A percentile compares a stretch with the other conserved stretches of the same genome.
Conservation (phyloP, 352 stramenopile genomes). For the Phytophthora melonis region DNA sequence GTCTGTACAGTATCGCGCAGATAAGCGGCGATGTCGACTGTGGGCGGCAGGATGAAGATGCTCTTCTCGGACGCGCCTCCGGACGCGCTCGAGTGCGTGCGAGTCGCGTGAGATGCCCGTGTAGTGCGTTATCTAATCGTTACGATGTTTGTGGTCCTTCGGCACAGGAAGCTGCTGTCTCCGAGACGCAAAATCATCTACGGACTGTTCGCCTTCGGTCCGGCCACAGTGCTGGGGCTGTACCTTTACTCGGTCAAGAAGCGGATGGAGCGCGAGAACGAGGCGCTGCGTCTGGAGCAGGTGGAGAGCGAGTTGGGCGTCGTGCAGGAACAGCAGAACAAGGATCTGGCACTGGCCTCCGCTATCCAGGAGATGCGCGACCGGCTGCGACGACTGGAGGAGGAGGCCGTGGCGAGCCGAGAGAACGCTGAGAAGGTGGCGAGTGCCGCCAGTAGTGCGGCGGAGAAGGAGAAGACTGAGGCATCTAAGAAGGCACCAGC, state of each 20-base stretch:
- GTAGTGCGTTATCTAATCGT: not conserved
- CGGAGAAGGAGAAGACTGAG: constrained; percentile 14
- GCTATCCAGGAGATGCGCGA: constrained; percentile 72
- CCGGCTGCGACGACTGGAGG: constrained; percentile 65
- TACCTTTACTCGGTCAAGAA: constrained; percentile 80
- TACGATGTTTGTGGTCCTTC: not conserved
- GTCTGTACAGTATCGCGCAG: no score
- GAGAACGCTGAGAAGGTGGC: constrained; percentile 30
- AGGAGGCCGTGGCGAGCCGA: constrained; percentile 44
- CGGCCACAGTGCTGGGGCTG: constrained; percentile 68
- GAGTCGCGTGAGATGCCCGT: not conserved
- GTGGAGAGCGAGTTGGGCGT: constrained; percentile 52
- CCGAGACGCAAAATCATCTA: constrained; percentile 73
- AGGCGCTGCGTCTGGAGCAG: constrained; percentile 53
- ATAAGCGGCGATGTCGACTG: not conserved
- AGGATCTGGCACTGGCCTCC: constrained; percentile 57
- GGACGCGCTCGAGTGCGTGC: constrained; percentile 72
- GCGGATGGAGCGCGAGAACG: constrained; percentile 76
- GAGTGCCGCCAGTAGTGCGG: constrained; percentile 2
- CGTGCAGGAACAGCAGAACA: constrained; percentile 53
- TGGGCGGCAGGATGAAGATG: constrained; percentile 63
- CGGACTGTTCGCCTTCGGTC: constrained; percentile 72
- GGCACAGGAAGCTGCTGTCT: constrained; percentile 65
- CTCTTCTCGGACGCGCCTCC: constrained; percentile 77
- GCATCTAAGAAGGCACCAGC: not conserved